A percentile compares a stretch with the other conserved stretches of the same genome.
phyloP scores from a whole-genome alignment of 768 basidiomycete species.

The Mycena metata region DNA sequence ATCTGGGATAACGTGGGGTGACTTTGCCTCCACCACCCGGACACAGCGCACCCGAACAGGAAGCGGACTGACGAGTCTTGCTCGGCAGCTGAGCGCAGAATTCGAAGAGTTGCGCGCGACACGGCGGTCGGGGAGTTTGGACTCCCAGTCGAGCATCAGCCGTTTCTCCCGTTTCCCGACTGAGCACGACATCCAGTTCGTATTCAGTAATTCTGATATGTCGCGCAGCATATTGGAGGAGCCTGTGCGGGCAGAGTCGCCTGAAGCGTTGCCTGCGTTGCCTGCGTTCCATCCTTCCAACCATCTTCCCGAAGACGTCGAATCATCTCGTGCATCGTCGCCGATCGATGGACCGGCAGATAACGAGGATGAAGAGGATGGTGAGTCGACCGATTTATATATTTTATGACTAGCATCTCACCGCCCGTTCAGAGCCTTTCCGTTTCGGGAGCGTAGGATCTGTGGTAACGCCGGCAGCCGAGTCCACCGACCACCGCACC shows the following conservation, averaged over 20 bases:
- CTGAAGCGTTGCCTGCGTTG: slow-evolving; percentile 46
- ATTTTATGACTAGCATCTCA: slow-evolving; percentile 13
- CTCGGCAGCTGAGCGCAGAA: slow-evolving; percentile 65
- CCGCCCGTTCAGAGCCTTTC: slow-evolving; percentile 54
- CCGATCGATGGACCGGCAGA: slow-evolving; percentile 50
- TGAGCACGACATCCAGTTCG: slow-evolving; percentile 33
- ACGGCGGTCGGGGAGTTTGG: slow-evolving; percentile 44
- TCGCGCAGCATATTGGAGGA: slow-evolving; percentile 23
- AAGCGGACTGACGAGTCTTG: slow-evolving; percentile 63
- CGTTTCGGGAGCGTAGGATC: slow-evolving; percentile 67
- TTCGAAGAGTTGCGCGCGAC: slow-evolving; percentile 57
- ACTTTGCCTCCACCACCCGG: slow-evolving; percentile 43
- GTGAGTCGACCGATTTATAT: slow-evolving; percentile 43
- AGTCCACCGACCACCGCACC: slow-evolving; percentile 52
- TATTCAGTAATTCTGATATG: slow-evolving; percentile 42
- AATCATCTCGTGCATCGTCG: slow-evolving; percentile 58
- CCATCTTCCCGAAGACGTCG: slow-evolving; percentile 65
- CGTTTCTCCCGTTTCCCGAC: slow-evolving; percentile 35
- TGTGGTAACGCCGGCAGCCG: slow-evolving; percentile 62
- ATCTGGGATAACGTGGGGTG: slow-evolving; percentile 51
- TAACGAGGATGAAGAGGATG: slow-evolving; percentile 57
- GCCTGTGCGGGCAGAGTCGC: slow-evolving; percentile 32
- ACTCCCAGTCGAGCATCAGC: slow-evolving; percentile 45
- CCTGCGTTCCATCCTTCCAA: slow-evolving; percentile 55
- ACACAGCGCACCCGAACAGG: slow-evolving; percentile 50